These are phyloP conservation scores for Andrographis paniculata DNA, from an alignment of 305 asterid genomes.

Conservation along the genomic window DNA sequence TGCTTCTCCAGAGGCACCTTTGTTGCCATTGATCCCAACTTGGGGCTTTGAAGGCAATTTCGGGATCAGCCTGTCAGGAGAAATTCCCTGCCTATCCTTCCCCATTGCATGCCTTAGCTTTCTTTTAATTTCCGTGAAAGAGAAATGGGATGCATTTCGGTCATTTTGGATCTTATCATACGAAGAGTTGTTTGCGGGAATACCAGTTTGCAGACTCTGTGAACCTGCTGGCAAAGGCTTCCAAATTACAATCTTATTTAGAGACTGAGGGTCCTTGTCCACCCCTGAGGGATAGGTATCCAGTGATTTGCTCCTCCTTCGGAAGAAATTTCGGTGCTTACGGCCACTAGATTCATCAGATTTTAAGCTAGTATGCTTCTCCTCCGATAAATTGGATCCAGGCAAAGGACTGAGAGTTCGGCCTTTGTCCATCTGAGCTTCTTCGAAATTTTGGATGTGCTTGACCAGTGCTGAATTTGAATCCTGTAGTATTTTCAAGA, in stretches of 20 bases:
- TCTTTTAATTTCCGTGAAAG: conserved; percentile 79
- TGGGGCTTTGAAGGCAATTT: conserved; percentile 29
- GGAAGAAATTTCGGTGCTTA: conserved; percentile 51
- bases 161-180: conserved; percentile 28
- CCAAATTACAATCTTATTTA: conserved; percentile 56
- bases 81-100: conserved; percentile 47
- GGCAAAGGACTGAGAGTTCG: conserved; percentile 25
- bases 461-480: conserved; percentile 44
- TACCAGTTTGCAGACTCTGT: conserved; percentile 29
- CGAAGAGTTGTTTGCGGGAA: conserved; percentile 21
- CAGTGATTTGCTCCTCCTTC: conserved; percentile 73
- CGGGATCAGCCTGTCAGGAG: conserved; percentile 26
- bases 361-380: conserved; percentile 27
- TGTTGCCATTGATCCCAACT: conserved; percentile 35
- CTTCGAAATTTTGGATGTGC: conserved; percentile 44
- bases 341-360: conserved; percentile 39
- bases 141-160: conserved; percentile 52
- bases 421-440: conserved; percentile 30
- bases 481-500: conserved; percentile 60
- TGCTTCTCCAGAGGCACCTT: conserved; percentile 43
- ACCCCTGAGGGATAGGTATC: conserved; percentile 40
- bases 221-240: conserved; percentile 62
- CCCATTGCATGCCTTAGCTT: conserved; percentile 80
- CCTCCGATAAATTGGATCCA: conserved; percentile 26
- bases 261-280: conserved; percentile 38